Base-by-base conservation (phyloP, 75 land plant species). In the Cunninghamia lanceolata region DNA sequence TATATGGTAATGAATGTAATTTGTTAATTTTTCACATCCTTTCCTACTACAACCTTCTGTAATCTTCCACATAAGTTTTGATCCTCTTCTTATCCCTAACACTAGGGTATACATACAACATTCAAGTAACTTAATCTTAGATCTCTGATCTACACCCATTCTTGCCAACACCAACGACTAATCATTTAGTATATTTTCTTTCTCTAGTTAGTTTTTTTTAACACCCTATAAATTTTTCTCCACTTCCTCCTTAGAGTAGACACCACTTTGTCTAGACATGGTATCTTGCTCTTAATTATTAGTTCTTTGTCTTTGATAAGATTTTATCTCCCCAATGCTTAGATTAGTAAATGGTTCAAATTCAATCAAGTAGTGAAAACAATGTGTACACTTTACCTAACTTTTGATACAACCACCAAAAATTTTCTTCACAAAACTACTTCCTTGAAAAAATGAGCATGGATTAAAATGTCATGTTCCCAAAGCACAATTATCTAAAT, bases 371-470 rank as follows among this genome's bases (percentile, higher is more conserved):
- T 81, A 77, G 28, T 90, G 87, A 4, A 88, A 87, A 83, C 98
- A 96, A 15, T 89, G 79, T 53, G 92, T 89, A 42, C 98, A 96
- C 77, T 84, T 87, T 53, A 95, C 85, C 98, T 96, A 92, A 84
- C 98, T 96, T 54, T 90, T 85, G 39, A 96, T 95, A 43, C 93
- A 88, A 47, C 96, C 98, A 77, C 95, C 98, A 94, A 96, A 96
- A 42, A 95, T 83, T 39, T 87, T 88, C 21, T 93, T 87, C 13
- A 96, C 89, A 45, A 94, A 86, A 71, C 86, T 93, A 47, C 84
- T 80, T 32, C 85, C 89, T 63, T 83, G 77, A 0, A 86, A 42
- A 42, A 54, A 63, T 74, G 76, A 28, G 35, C 15, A 35, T 34
- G 59, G 56, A 39, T 89, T 80, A n/a, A 63, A 82, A 2, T n/a